Evolutionary conservation across 257 asterid genomes (phyloP).

Genomic region (Avicennia marina): DNA sequence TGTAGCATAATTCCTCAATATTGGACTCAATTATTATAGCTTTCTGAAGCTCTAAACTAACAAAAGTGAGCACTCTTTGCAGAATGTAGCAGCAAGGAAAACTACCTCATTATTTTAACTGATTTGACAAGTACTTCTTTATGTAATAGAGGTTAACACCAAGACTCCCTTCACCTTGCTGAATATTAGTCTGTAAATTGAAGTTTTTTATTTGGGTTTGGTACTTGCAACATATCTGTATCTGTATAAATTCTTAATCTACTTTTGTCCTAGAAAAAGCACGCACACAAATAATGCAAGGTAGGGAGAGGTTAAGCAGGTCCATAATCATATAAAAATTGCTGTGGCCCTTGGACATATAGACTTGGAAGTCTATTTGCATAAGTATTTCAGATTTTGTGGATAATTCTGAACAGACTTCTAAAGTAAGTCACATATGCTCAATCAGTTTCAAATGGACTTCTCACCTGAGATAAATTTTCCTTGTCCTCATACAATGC

Average conservation of each 20-base stretch:
- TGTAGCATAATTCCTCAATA: no score
- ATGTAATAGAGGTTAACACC: no score
- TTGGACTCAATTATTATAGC: background rate
- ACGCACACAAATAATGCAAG: background rate
- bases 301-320: no score
- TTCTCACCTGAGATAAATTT: conserved; percentile 80
- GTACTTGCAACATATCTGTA: background rate
- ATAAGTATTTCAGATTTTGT: background rate
- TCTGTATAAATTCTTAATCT: background rate
- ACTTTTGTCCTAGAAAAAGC: conserved; percentile 1
- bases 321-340: no score
- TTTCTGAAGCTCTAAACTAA: background rate
- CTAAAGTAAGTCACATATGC: background rate
- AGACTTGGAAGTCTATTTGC: conserved; percentile 9
- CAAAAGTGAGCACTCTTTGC: background rate
- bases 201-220: background rate
- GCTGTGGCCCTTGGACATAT: background rate
- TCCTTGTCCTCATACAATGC: conserved; percentile 84
- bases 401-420: background rate
- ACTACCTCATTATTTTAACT: background rate
- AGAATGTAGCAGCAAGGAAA: conserved; percentile 1
- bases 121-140: background rate
- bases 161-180: no score
- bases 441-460: conserved; percentile 2
- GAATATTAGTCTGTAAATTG: no score